phyloP scores from a whole-genome alignment of 2,329 filamentous ascomycete genomes.

The Aspergillus ochraceoroseus region DNA sequence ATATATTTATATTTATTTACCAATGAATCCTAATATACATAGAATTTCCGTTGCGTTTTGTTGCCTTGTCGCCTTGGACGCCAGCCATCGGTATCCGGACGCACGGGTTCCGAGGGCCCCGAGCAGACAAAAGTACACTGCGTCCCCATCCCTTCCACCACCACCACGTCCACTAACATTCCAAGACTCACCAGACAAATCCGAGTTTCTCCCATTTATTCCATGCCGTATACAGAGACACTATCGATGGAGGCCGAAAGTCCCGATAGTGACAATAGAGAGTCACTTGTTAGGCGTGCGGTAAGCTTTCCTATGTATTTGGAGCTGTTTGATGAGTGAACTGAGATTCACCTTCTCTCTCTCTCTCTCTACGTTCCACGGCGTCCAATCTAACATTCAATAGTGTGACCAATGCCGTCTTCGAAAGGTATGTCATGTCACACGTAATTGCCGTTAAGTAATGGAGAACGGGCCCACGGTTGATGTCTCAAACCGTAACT shows the following conservation, averaged over 20 bases:
- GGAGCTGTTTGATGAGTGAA: neutral
- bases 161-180: neutral
- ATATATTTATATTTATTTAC: too few species aligned
- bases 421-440: slow-evolving; percentile 29
- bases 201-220: neutral
- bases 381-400: slow-evolving; percentile 9
- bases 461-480: too few species aligned
- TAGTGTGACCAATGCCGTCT: slow-evolving; percentile 37
- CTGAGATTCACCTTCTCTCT: slow-evolving; percentile 1
- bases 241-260: slow-evolving; percentile 29
- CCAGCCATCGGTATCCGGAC: too few species aligned
- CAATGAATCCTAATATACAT: too few species aligned
- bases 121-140: too few species aligned
- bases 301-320: slow-evolving; percentile 23
- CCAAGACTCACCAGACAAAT: neutral
- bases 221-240: neutral
- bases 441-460: neutral
- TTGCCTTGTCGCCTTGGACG: too few species aligned
- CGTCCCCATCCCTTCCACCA: too few species aligned
- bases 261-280: slow-evolving; percentile 26
- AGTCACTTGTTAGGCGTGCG: slow-evolving; percentile 26
- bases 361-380: neutral
- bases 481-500: too few species aligned
- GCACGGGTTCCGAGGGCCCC: too few species aligned
- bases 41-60: too few species aligned